Evolutionary conservation across 176 grass and related monocot species (phyloP).

Genomic region (Coix lacrymajobi): DNA sequence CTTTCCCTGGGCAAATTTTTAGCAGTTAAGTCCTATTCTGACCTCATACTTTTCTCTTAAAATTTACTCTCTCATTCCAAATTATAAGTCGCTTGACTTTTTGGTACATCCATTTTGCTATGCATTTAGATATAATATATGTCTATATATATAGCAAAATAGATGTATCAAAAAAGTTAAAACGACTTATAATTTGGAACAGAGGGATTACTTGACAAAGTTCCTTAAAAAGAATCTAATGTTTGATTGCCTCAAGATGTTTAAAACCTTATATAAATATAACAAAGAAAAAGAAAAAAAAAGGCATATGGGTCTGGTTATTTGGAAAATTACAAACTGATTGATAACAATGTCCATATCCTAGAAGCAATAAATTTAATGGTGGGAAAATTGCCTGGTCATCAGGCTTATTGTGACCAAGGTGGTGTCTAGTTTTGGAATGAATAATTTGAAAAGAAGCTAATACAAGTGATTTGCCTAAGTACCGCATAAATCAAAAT

Average conservation of each 20-base stretch:
- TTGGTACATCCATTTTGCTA: no score
- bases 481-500: conserved; percentile 11
- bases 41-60: background rate
- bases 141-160: no score
- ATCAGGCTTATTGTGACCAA: background rate
- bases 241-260: background rate
- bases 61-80: no score
- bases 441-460: background rate
- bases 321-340: conserved; percentile 1
- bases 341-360: background rate
- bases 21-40: background rate
- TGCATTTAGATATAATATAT: no score
- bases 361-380: background rate
- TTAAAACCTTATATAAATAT: background rate
- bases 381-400: background rate
- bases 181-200: no score
- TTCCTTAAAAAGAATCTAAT: background rate
- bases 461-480: background rate
- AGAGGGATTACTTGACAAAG: background rate
- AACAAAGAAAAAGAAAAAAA: background rate
- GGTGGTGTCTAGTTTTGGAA: background rate
- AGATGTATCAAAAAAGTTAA: no score
- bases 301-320: background rate
- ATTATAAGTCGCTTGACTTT: no score
- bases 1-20: background rate